Base-by-base conservation (phyloP, 805 yeast genomes). In the Metschnikowia hibisci region DNA sequence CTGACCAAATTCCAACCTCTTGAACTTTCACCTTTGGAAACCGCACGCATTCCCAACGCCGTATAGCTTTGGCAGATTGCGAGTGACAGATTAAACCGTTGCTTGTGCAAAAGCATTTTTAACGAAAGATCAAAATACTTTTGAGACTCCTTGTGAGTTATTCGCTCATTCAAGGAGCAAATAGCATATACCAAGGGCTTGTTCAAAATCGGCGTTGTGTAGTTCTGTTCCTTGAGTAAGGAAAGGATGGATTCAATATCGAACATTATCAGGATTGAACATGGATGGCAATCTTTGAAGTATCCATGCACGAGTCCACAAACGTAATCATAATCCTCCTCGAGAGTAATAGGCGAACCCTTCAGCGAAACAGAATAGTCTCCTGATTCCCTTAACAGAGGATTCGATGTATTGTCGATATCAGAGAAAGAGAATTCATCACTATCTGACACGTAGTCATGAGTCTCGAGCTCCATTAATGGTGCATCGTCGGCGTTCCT, bases 1-100 rank as follows among this genome's bases (percentile, higher is more conserved):
- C 53, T 54, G 9, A 47, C 39, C 12, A 51, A 39, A 15, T 48
- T 26, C 56, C 56, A 52, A 4, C 53, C 53, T 18, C 49, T 51
- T 12, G 47, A 44, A 13, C 43, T 42, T 32, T 52, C 53, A 10
- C 56, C 56, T 29, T 43, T 48, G 16, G 51, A 44, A 8, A 47
- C 16, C 14, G 51, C 49, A 34, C 48, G 56, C 15, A 44, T 30
- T 16, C 50, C 51, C 22, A 52, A 27, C 8, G 48, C 41, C 4
- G 52, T 44, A 34, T 50, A 52, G 18, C 47, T 32, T 32, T 52
- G 54, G 8, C 54, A 47, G 10, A 44, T 35, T 13, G 53, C 53
- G 9, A 51, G 42, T 10, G 52, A 45, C 44, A 43, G 46, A 3
- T 40, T 30, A 13, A 38, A 16, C 4, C 39, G 41, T 13, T 29